Evolutionary conservation across 1,284 basidiomycete species (phyloP), one percentile per base, ranked within the genome.

Genomic region (Fomes fomentarius): DNA sequence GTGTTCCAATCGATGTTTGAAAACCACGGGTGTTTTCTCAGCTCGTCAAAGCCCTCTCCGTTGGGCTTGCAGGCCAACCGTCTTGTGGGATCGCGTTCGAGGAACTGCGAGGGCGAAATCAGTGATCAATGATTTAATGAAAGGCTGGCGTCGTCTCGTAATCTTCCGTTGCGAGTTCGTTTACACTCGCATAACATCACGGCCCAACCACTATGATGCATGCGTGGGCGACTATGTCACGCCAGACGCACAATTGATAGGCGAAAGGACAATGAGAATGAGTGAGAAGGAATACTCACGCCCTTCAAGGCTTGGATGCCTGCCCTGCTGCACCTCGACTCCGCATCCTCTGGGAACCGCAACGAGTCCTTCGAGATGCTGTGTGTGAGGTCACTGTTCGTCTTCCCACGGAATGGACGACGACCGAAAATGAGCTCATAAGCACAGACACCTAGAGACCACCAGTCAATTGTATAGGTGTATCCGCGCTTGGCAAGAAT

Each of bases 381-480:
- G 52, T 89, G 81, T 42, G 84, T 93, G 77, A 97, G 86, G 65
- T 87, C 89, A 41, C 94, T 90, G 52, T 90, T 85, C 22, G 85
- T 94, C 61, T 88, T 86, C 8, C 94, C 94, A 49, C 95, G 86
- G 72, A 96, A 98, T 0, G 95, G 96, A 31, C 95, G 85, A 66
- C 82, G 84, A 66, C 86, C 88, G 74, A 94, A 96, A 38, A 97
- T 71, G 21, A 97, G 82, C 70, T 98, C 95, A 74, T 91, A 96
- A 47, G 87, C 87, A 28, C 92, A 89, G 55, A 98, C 81, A 33
- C 95, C 95, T 21, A 98, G 78, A 64, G 92, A 94, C 95, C 95
- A 98, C 89, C 93, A 98, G 70, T 98, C 95, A 50, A 93, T 85
- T 28, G 88, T 87, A 79, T 91, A 94, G 10, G 90, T 90, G 71